Evolutionary conservation across 306 rosid genomes (phyloP).

Genomic region (Spatholobus suberectus): DNA sequence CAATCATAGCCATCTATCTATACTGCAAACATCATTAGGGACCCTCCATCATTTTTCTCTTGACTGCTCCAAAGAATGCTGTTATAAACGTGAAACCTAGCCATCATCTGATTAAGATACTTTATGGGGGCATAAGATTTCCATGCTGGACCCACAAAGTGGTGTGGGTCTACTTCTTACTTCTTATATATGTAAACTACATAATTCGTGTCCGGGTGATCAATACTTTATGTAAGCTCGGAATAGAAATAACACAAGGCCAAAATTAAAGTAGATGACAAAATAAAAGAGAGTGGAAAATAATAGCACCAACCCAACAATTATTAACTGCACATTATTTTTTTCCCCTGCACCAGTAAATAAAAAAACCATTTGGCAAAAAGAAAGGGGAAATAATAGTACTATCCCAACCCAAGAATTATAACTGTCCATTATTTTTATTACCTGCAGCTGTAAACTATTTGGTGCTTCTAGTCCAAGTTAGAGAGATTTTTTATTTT

Average conservation of each 20-base stretch:
- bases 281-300: conserved; percentile 9
- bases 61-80: conserved; percentile 71
- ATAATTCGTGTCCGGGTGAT: not conserved
- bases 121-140: conserved; percentile 60
- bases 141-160: conserved; percentile 53
- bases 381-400: conserved; percentile 1
- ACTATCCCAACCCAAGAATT: not conserved
- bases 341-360: not conserved
- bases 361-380: not conserved
- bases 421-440: not conserved
- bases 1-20: conserved; percentile 63
- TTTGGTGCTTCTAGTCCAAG: conserved; percentile 62
- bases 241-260: conserved; percentile 46
- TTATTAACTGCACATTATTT: not conserved
- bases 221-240: conserved; percentile 39
- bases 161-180: conserved; percentile 22
- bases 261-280: not conserved
- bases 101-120: conserved; percentile 76
- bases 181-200: conserved; percentile 22
- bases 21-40: conserved; percentile 66
- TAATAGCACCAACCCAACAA: conserved; percentile 20
- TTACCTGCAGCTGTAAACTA: conserved; percentile 8
- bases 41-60: conserved; percentile 66
- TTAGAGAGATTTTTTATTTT: conserved; percentile 21
- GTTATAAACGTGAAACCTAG: conserved; percentile 82